Evolutionary conservation across 1,284 basidiomycete genomes (phyloP).

Genomic region (Ceratobasidium sp.): DNA sequence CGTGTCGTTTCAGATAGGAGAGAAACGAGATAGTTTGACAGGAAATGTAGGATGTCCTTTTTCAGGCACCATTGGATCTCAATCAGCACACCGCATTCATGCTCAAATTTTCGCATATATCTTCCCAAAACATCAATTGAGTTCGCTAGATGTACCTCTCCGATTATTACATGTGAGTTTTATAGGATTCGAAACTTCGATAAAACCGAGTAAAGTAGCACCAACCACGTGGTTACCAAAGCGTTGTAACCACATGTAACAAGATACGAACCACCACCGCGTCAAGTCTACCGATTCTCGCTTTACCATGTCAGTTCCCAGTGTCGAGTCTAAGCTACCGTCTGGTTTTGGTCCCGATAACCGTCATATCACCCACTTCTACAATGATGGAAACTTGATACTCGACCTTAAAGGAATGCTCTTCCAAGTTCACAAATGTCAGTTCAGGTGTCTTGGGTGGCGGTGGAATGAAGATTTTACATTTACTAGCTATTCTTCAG

Average conservation of each 20-base stretch:
- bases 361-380: constrained; percentile 13
- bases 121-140: too few relatives aligned
- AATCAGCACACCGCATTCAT: too few relatives aligned
- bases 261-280: background rate
- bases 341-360: constrained; percentile 9
- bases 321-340: background rate
- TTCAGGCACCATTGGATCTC: too few relatives aligned
- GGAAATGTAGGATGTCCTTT: too few relatives aligned
- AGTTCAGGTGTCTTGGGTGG: background rate
- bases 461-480: background rate
- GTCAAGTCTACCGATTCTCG: too few relatives aligned
- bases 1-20: too few relatives aligned
- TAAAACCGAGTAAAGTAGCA: too few relatives aligned
- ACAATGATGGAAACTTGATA: constrained; percentile 19
- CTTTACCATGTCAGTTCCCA: background rate
- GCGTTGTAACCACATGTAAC: background rate
- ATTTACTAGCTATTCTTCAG: background rate
- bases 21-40: too few relatives aligned
- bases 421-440: constrained; percentile 34
- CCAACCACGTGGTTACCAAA: background rate
- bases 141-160: too few relatives aligned
- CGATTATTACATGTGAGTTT: too few relatives aligned
- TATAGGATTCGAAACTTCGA: too few relatives aligned
- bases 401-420: constrained; percentile 4
- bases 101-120: too few relatives aligned